Evolutionary conservation across 352 stramenopile genomes (phyloP).

Genomic region (Achlya hypogyna): DNA sequence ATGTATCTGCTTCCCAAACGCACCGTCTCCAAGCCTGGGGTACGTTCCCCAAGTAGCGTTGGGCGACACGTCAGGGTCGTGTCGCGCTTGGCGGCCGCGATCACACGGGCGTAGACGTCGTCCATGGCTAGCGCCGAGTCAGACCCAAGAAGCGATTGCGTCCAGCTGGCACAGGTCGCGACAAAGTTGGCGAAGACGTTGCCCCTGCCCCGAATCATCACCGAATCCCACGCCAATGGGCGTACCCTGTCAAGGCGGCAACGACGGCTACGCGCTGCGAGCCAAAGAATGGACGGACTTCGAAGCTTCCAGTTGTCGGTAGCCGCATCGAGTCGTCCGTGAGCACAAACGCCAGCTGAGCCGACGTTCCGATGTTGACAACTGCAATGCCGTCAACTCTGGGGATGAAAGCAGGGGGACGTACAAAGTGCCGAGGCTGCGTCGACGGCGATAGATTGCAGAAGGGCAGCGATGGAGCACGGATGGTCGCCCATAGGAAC

Average conservation of each 20-base stretch:
- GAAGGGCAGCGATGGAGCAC: slow-evolving; percentile 51
- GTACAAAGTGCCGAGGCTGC: slow-evolving; percentile 35
- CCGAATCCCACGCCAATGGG: not conserved
- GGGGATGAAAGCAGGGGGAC: slow-evolving; percentile 8
- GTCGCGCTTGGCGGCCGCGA: slow-evolving; percentile 38
- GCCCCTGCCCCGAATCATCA: slow-evolving; percentile 27
- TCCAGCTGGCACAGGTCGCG: slow-evolving; percentile 46
- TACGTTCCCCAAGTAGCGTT: slow-evolving; percentile 60
- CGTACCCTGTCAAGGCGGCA: slow-evolving; percentile 60
- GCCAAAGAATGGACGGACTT: slow-evolving; percentile 58
- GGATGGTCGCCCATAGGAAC: slow-evolving; percentile 74
- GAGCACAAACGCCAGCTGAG: slow-evolving; percentile 64
- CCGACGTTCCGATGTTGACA: slow-evolving; percentile 76
- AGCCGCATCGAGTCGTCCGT: slow-evolving; percentile 12
- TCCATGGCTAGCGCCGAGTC: not conserved
- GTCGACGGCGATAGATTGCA: slow-evolving; percentile 26
- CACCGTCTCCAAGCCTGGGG: not conserved
- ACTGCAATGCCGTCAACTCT: slow-evolving; percentile 26
- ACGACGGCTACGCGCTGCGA: slow-evolving; percentile 55
- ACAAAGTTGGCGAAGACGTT: slow-evolving; percentile 67
- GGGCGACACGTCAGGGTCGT: slow-evolving; percentile 52
- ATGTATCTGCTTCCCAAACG: not conserved
- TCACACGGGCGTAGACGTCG: slow-evolving; percentile 42
- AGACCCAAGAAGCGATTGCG: slow-evolving; percentile 21
- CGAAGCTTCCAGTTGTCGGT: slow-evolving; percentile 35